A percentile compares a stretch with the other conserved stretches of the same genome.
Conservation (phyloP, 306 rosid species). For the Ammopiptanthus mongolicus region DNA sequence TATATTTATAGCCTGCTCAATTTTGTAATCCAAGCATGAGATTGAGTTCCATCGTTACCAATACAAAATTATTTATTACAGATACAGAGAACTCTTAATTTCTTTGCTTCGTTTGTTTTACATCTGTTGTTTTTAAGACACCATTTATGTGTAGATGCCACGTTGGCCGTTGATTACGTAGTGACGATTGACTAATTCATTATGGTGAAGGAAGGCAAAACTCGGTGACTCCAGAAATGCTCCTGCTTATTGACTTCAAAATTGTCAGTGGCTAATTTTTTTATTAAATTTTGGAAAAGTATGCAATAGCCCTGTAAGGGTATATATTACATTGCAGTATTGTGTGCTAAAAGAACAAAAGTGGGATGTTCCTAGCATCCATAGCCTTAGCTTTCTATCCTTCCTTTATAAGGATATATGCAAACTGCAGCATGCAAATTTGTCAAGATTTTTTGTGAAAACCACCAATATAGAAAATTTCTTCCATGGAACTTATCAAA, state of each 20-base stretch:
- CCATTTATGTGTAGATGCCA: neutral
- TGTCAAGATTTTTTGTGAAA: no score
- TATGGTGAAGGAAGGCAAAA: neutral
- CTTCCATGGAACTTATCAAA: no score
- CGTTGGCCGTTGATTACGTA: neutral
- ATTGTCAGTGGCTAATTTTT: neutral
- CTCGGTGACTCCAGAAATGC: neutral
- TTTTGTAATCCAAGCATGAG: slow-evolving; percentile 26
- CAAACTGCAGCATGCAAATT: no score
- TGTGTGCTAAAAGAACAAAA: no score
- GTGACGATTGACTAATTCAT: neutral
- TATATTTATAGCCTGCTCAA: slow-evolving; percentile 11
- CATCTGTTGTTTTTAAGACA: neutral
- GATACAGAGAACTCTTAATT: neutral
- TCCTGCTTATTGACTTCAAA: neutral
- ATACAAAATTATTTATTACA: neutral
- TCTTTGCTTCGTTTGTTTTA: neutral
- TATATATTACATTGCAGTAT: no score
- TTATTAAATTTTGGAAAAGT: no score
- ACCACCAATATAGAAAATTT: no score
- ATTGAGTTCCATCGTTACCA: neutral
- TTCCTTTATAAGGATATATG: no score
- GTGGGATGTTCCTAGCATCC: no score
- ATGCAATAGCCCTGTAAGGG: no score
- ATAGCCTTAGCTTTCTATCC: no score